Base-by-base conservation (phyloP, 2,329 filamentous ascomycete genomes). In the Alternaria brassicae region DNA sequence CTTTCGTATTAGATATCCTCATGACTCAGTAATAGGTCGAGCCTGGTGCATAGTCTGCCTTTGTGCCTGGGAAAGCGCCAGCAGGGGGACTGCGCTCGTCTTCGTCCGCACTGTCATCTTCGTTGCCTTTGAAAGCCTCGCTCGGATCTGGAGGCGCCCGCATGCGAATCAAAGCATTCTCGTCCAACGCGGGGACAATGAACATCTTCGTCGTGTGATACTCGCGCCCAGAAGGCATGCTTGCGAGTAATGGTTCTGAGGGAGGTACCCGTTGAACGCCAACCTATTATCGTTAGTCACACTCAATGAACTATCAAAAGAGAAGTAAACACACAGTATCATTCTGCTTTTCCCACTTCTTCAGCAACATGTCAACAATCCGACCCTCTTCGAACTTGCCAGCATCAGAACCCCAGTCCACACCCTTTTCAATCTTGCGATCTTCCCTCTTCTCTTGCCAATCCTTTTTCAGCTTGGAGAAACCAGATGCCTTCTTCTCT, bases 281-380 rank as follows among this genome's bases (percentile, higher is more conserved):
- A 70, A 97, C 89, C 88, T 94, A 61, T 9, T 44, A 28, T 9
- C 17, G 40, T 21, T 25, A 39, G 49, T 61, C 42, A 64, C 10
- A 32, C 55, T 17, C 49, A 28, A 10, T 25, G 8, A 17, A 25
- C 30, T 8, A 10, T 10, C 13, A 3, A 39, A 13, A n/a, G 5
- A 2, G 13, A 48, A 23, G 15, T 9, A 3, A 15, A 77, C 87
- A 80, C 80, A 96, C 91, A 17, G 91, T 96, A 77, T 97, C 92
- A 73, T 99, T 99, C 78, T 93, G 88, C 80, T 93, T 95, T 62
- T 87, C 88, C 94, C 95, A 97, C 76, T 97, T 97, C 36, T 83
- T 85, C 69, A 96, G 87, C 32, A 99, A 81, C 88, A 95, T 92
- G 69, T 95, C 91, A 51, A 97, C 83, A 2, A 98, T 90, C 55